A percentile compares a stretch with the other conserved stretches of the same genome.
These are phyloP conservation scores for Abrus precatorius DNA, from an alignment of 306 rosid genomes.

Conservation along the genomic window DNA sequence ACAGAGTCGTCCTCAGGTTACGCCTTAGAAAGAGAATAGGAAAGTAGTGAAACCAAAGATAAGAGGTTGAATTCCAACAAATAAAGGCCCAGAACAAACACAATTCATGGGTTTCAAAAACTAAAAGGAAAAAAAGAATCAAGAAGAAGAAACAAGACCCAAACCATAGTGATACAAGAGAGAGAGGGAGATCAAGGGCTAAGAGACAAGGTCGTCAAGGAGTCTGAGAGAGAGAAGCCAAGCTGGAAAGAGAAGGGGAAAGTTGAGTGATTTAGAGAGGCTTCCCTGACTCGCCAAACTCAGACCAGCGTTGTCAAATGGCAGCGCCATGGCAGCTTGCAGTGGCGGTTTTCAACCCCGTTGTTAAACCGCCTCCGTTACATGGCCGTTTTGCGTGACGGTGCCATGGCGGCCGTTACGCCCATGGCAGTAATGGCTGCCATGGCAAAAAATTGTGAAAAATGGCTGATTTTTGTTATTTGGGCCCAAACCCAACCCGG, in stretches of 20 bases:
- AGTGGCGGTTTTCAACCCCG: no score
- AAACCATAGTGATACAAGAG: neutral
- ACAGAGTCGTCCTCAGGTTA: no score
- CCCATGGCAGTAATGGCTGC: no score
- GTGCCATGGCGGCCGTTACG: no score
- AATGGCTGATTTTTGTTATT: no score
- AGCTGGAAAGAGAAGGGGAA: neutral
- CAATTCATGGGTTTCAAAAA: neutral
- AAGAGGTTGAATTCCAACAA: neutral
- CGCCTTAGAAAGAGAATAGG: neutral
- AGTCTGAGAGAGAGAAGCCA: neutral
- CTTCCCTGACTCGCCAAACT: neutral
- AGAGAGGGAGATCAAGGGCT: neutral
- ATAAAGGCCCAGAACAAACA: constrained; percentile 2
- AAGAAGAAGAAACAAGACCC: neutral
- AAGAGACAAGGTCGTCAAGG: neutral
- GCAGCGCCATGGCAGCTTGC: no score
- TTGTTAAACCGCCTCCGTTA: no score
- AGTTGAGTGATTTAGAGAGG: neutral
- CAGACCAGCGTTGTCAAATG: neutral
- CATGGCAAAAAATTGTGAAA: no score
- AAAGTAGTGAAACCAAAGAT: neutral
- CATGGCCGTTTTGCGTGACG: no score
- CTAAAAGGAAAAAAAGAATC: neutral
- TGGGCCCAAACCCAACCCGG: no score